A percentile compares a stretch with the other conserved stretches of the same genome.
These are phyloP conservation scores for Glycine soja DNA, from an alignment of 306 rosid species.

Conservation along the genomic window DNA sequence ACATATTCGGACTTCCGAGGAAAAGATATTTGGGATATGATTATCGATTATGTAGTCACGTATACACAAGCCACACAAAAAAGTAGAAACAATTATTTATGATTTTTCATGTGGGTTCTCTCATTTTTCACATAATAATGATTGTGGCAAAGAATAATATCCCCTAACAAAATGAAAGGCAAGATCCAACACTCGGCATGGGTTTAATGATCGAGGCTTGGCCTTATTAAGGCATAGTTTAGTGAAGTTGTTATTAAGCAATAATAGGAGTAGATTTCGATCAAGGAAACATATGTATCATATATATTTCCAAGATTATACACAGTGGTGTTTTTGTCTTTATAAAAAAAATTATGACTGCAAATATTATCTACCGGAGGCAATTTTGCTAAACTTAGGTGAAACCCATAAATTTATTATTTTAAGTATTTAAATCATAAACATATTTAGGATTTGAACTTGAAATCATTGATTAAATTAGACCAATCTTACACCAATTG, in stretches of 20 bases:
- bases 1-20: neutral
- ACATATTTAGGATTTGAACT: too few species aligned
- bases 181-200: conserved; percentile 68
- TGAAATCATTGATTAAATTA: too few species aligned
- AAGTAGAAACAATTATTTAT: conserved; percentile 32
- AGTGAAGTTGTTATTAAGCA: conserved; percentile 36
- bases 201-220: conserved; percentile 58
- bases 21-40: conserved; percentile 14
- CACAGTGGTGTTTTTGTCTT: neutral
- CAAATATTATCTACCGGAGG: too few species aligned
- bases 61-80: conserved; percentile 10
- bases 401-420: too few species aligned
- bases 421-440: too few species aligned
- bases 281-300: conserved; percentile 15
- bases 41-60: neutral
- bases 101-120: conserved; percentile 44
- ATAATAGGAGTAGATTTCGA: conserved; percentile 37
- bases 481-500: too few species aligned
- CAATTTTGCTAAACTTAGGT: too few species aligned
- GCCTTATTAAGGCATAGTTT: conserved; percentile 56
- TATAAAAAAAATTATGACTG: too few species aligned
- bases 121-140: conserved; percentile 40
- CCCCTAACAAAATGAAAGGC: conserved; percentile 29
- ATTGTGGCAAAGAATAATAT: conserved; percentile 44
- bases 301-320: conserved; percentile 4